Base-by-base conservation (phyloP, 1,139 yeast genomes). In the Blastobotrys aristatus region DNA sequence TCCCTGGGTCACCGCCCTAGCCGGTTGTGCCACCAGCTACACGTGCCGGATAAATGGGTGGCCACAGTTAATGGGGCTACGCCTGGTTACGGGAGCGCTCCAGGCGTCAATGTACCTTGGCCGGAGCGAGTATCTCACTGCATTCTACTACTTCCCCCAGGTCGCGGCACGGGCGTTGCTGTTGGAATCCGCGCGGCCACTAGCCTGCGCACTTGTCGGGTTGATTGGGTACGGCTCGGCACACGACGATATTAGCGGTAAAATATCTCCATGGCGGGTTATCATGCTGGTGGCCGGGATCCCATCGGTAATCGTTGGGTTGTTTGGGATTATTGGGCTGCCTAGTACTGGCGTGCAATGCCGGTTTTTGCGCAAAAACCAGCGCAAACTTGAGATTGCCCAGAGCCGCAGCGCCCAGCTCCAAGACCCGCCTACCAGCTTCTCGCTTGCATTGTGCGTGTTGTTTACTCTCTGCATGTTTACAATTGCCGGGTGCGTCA, bases 351-450 rank as follows among this genome's bases (percentile, higher is more conserved):
- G 36, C 2, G 21, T 11, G 4, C 14, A n/a, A 17, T 37, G 42
- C 32, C 22, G 33, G 32, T 37, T 37, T 18, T 14, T 37, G 16
- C 13, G 16, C 16, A 20, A 37, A 3, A 22, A 34, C 18, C 16
- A 16, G 14, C 34, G 43, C 26, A 17, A 44, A 29, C 32, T 10
- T 13, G 14, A 11, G 2, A 38, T 44, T 6, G 47, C 47, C 2
- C 43, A 37, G 18, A 37, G 24, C 21, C 37, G 42, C 8, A 16
- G 30, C 3, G 47, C 43, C 6, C 33, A 24, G 22, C 22, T 44
- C 4, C 47, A 44, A 32, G 47, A 44, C 21, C 47, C 47, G 8
- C 29, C 17, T 7, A 44, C 47, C 10, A 10, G 32, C 5, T 44
- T 44, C 32, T 37, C 47, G 17, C 30, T 44, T 11, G 20, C 14